A percentile compares a stretch with the other conserved stretches of the same genome.
Conservation (phyloP, 2,329 filamentous ascomycete species). For the Aspergillus puulaauensis region DNA sequence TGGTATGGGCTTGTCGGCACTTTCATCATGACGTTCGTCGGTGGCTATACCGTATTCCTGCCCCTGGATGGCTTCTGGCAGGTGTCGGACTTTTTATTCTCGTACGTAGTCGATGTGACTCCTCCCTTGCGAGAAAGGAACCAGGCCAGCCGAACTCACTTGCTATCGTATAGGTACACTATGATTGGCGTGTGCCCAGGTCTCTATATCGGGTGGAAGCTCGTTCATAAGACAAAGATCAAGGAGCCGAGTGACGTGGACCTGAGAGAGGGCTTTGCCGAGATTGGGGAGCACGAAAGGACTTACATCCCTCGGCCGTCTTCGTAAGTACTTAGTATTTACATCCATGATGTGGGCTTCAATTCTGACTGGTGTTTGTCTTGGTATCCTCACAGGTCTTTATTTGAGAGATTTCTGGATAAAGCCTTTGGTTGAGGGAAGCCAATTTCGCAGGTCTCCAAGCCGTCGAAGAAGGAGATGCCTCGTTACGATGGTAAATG, state of each 20-base stretch:
- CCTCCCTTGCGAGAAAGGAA: no score
- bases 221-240: conserved; percentile 2
- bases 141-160: no score
- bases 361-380: no score
- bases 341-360: no score
- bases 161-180: conserved; percentile 50
- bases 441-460: no score
- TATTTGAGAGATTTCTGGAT: no score
- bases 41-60: conserved; percentile 55
- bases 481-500: no score
- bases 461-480: no score
- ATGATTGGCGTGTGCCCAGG: conserved; percentile 62
- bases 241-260: conserved; percentile 8
- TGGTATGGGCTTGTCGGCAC: conserved; percentile 3
- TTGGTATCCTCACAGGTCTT: no score
- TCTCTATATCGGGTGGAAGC: conserved; percentile 67
- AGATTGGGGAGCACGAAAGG: conserved; percentile 13
- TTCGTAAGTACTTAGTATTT: no score
- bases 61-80: conserved; percentile 35
- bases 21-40: conserved; percentile 33
- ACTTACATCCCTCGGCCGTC: not conserved
- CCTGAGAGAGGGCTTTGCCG: conserved; percentile 5
- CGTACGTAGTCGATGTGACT: conserved; percentile 24
- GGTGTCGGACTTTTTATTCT: conserved; percentile 63
- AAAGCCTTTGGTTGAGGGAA: no score